phyloP scores from a whole-genome alignment of 2,329 filamentous ascomycete genomes.

The Aspergillus pseudotamarii region DNA sequence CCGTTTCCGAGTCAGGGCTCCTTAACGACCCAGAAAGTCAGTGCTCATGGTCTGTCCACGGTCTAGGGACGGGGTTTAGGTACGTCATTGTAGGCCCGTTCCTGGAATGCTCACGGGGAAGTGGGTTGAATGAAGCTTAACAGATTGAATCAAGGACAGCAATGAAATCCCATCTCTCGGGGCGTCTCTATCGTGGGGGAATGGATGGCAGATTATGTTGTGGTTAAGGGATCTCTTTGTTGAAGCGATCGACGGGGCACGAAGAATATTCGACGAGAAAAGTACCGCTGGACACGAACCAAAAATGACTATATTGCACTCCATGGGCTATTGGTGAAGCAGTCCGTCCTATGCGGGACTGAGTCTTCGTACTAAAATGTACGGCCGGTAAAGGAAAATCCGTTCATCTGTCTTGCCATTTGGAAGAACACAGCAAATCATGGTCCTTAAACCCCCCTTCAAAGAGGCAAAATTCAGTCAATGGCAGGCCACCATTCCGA shows the following conservation, averaged over 20 bases:
- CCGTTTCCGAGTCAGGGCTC: conserved; percentile 50
- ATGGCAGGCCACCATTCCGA: conserved; percentile 3
- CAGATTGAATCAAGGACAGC: conserved; percentile 6
- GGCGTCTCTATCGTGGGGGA: conserved; percentile 9
- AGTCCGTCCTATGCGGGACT: conserved; percentile 28
- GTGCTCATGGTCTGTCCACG: conserved; percentile 17
- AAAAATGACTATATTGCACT: conserved; percentile 25
- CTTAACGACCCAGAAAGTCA: conserved; percentile 35
- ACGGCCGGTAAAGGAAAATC: conserved; percentile 26
- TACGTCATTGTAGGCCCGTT: conserved; percentile 36
- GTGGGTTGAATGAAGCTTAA: background rate
- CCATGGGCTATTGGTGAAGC: conserved; percentile 26
- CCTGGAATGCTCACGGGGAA: background rate
- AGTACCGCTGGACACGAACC: conserved; percentile 26
- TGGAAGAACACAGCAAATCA: conserved; percentile 18
- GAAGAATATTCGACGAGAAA: conserved; percentile 18
- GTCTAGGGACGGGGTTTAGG: conserved; percentile 16
- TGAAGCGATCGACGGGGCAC: conserved; percentile 29
- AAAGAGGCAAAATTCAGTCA: conserved; percentile 7
- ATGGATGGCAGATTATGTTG: conserved; percentile 21
- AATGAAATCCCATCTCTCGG: conserved; percentile 6
- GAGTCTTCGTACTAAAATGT: conserved; percentile 32
- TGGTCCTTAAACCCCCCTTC: conserved; percentile 12
- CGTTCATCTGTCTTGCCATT: conserved; percentile 19
- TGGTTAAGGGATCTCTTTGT: conserved; percentile 25